Evolutionary conservation across 2,329 filamentous ascomycete species (phyloP), one percentile per base, ranked within the genome.

Genomic region (Nannizzia gypsea): DNA sequence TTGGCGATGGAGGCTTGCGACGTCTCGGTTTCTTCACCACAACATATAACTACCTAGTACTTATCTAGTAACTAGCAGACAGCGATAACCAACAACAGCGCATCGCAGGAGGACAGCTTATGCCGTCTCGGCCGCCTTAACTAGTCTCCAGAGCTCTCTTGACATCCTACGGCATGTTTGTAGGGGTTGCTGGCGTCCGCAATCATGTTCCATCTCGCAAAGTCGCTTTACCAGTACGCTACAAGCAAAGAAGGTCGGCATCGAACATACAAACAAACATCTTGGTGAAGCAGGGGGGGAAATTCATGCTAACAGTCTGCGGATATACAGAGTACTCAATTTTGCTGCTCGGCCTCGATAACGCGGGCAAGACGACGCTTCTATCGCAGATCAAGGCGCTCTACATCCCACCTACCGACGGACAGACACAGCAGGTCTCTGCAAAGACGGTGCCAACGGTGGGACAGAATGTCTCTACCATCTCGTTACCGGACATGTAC

Each of bases 281-380:
- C n/a, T 6, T 42, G n/a, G 15, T 42, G 1, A 42, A 26, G 28
- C 52, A 31, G 50, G 28, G 4, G 6, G n/a, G 20, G 9, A 52
- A 17, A 20, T 1, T 8, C n/a, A 24, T 20, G 38, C 28, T 55
- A 28, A 64, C 54, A 46, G 17, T 40, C 42, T 42, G n/a, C 40
- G 22, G 6, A 22, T 20, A 15, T 31, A 38, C 69, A 93, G 92
- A 97, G 78, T 97, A 96, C 80, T 96, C 92, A 22, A 89, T 96
- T 69, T 89, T 97, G 70, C 87, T 97, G 66, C 88, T 97, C 68
- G 93, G 93, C 64, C 88, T 97, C 70, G 93, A 97, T 80, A 97
- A 97, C 72, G 93, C 93, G 63, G 93, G 93, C 74, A 97, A 97
- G 80, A 97, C 93, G 44, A 97, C 93, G 26, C 91, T 97, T 71